A percentile compares a stretch with the other conserved stretches of the same genome.
phyloP scores from a whole-genome alignment of 2,329 filamentous ascomycete genomes.

The Kalaharituber pfeilii region DNA sequence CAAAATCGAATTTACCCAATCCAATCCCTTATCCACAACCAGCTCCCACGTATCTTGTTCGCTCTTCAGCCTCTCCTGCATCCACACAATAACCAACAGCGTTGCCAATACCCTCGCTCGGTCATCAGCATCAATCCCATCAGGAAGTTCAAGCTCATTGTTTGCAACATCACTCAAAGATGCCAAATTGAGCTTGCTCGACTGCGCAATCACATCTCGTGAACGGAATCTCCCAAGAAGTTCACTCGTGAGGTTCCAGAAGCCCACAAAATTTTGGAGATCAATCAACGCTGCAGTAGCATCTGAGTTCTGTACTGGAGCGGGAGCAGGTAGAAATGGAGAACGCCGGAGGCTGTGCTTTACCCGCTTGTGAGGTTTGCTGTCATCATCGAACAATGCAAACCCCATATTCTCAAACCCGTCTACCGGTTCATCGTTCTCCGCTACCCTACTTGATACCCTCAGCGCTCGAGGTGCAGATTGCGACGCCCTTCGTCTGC shows the following conservation, averaged over 20 bases:
- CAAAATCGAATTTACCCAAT: neutral
- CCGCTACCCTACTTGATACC: too few relatives aligned
- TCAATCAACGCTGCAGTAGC: neutral
- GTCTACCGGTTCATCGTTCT: too few relatives aligned
- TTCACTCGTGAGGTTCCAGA: neutral
- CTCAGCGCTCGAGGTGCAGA: too few relatives aligned
- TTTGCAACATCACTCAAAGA: neutral
- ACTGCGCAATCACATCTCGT: neutral
- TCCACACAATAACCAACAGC: neutral
- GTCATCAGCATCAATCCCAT: neutral
- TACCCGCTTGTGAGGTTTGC: too few relatives aligned
- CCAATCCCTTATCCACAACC: neutral
- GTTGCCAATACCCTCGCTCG: neutral
- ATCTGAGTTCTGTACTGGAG: neutral
- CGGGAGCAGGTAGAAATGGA: neutral
- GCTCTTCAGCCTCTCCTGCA: neutral
- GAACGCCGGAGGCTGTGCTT: neutral
- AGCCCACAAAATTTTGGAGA: neutral
- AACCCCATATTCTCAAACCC: too few relatives aligned
- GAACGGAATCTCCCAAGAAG: neutral
- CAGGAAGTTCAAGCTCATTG: neutral
- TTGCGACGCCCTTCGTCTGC: too few relatives aligned
- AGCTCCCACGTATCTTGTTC: neutral
- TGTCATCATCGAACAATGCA: too few relatives aligned
- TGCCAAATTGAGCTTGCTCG: neutral